Evolutionary conservation across 2,329 filamentous ascomycete genomes (phyloP).

Genomic region (Colletotrichum musicola): DNA sequence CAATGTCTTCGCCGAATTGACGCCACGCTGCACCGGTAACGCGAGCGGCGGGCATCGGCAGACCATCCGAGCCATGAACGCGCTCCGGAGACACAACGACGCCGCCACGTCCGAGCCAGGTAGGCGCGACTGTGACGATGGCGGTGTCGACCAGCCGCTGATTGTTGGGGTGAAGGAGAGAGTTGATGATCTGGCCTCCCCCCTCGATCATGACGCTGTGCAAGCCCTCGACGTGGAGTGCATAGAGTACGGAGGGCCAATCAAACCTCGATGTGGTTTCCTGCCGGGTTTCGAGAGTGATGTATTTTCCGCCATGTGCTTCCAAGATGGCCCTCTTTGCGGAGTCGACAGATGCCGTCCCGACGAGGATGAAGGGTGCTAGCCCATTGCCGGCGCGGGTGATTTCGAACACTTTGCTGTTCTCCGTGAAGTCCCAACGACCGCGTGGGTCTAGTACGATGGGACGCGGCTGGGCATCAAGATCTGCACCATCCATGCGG

Average conservation of each 20-base stretch:
- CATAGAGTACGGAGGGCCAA: conserved; percentile 75
- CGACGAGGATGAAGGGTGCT: conserved; percentile 79
- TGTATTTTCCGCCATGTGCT: conserved; percentile 65
- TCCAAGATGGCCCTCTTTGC: conserved; percentile 58
- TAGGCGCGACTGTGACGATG: conserved; percentile 90
- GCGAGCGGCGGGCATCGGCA: conserved; percentile 71
- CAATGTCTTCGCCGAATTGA: conserved; percentile 84
- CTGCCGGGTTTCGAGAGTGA: conserved; percentile 50
- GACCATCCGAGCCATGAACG: conserved; percentile 61
- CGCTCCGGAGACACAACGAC: conserved; percentile 81
- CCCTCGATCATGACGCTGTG: conserved; percentile 93
- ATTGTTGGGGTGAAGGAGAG: conserved; percentile 75
- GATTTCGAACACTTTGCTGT: conserved; percentile 75
- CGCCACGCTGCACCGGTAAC: conserved; percentile 78
- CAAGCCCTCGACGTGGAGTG: conserved; percentile 71
- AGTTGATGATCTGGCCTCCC: conserved; percentile 85
- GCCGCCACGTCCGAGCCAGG: conserved; percentile 87
- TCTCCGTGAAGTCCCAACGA: conserved; percentile 75
- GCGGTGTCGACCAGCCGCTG: conserved; percentile 78
- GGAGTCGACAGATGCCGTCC: conserved; percentile 54
- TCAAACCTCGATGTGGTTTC: conserved; percentile 59
- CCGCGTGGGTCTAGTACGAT: conserved; percentile 83
- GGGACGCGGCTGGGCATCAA: conserved; percentile 77
- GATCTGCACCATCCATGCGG: conserved; percentile 72
- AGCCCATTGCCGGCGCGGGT: conserved; percentile 75